Conservation (phyloP, 805 yeast genomes). For the Kuraishia piskuri region DNA sequence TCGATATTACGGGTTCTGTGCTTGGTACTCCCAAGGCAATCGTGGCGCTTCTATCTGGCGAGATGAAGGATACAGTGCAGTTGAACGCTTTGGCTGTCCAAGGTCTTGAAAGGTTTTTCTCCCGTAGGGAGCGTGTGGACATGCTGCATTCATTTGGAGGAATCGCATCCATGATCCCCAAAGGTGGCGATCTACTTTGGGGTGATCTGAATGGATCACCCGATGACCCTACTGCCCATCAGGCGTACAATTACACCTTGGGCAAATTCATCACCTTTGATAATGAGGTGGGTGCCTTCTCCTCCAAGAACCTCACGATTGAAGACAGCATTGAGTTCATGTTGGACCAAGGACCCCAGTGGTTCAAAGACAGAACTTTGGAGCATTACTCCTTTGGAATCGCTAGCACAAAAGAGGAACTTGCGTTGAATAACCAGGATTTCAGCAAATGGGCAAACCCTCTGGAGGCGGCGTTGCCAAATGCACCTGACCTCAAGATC, state of each 20-base stretch:
- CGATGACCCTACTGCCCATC: conserved; percentile 40
- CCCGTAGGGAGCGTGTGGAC: conserved; percentile 80
- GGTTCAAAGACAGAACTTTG: conserved; percentile 60
- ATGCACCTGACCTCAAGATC: conserved; percentile 87
- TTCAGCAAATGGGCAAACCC: conserved; percentile 92
- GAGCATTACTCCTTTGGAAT: conserved; percentile 77
- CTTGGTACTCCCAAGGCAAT: conserved; percentile 93
- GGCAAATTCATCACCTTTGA: conserved; percentile 71
- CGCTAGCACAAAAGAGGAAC: conserved; percentile 51
- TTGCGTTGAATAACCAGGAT: conserved; percentile 55
- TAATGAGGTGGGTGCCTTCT: conserved; percentile 31
- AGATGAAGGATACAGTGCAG: conserved; percentile 96
- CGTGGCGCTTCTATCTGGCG: conserved; percentile 91
- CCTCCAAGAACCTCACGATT: conserved; percentile 51
- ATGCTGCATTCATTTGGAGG: conserved; percentile 90
- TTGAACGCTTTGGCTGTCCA: conserved; percentile 87
- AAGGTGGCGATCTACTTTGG: conserved; percentile 90
- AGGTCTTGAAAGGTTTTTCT: conserved; percentile 90
- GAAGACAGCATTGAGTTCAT: conserved; percentile 59
- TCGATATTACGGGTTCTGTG: conserved; percentile 84
- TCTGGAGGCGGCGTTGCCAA: conserved; percentile 81
- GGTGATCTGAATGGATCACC: conserved; percentile 65
- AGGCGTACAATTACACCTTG: conserved; percentile 28
- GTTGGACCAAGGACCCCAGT: conserved; percentile 57
- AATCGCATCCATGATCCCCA: conserved; percentile 90